These are phyloP conservation scores for Ogataea chonburiensis DNA, from an alignment of 805 yeast species.

Conservation along the genomic window DNA sequence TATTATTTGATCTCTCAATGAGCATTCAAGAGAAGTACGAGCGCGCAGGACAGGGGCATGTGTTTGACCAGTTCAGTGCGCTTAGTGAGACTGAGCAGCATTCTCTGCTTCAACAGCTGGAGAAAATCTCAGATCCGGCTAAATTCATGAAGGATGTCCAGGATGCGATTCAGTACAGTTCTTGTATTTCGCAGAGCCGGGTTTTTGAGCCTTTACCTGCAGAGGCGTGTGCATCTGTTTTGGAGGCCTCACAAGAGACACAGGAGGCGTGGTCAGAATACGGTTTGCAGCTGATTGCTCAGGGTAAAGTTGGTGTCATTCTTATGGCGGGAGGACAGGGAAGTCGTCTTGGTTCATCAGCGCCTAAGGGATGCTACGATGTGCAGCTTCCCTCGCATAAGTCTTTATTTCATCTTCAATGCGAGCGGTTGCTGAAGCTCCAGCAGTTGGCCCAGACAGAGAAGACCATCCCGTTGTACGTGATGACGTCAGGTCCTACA, in stretches of 20 bases:
- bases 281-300: conserved; percentile 69
- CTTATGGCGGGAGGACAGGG: conserved; percentile 99
- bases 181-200: conserved; percentile 22
- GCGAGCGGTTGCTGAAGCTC: conserved; percentile 72
- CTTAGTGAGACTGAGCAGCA: conserved; percentile 38
- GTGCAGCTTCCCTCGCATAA: conserved; percentile 81
- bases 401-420: conserved; percentile 88
- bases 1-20: conserved; percentile 1
- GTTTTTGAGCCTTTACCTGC: conserved; percentile 51
- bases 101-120: conserved; percentile 41
- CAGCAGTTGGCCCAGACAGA: conserved; percentile 51
- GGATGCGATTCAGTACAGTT: conserved; percentile 44
- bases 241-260: conserved; percentile 33
- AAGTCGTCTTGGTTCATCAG: conserved; percentile 83
- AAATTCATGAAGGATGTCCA: conserved; percentile 41
- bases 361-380: conserved; percentile 93
- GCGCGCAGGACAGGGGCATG: conserved; percentile 51
- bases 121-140: conserved; percentile 42
- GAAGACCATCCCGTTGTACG: conserved; percentile 67
- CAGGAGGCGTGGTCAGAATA: conserved; percentile 31
- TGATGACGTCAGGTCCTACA: conserved; percentile 94
- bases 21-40: conserved; percentile 28
- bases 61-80: conserved; percentile 47
- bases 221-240: conserved; percentile 50
- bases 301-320: conserved; percentile 80